Percentiles rank a stretch among this genome's conserved stretches.
These are phyloP conservation scores for Lactarius deliciosus DNA, from an alignment of 768 basidiomycete species.

Conservation along the genomic window DNA sequence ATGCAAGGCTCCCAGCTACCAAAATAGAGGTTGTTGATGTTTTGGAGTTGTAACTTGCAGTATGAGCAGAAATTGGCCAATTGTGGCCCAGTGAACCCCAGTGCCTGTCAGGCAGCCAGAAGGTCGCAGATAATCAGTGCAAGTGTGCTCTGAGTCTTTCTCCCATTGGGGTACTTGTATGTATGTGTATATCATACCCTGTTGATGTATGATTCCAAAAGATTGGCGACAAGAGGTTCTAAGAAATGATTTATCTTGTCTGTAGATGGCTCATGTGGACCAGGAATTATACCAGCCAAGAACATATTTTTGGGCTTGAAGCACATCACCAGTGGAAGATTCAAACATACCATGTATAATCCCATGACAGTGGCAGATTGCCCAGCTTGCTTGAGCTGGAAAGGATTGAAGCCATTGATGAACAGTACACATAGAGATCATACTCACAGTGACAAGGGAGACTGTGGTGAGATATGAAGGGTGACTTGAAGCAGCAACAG, in stretches of 20 bases:
- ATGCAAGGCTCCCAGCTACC: background rate
- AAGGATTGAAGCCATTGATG: conserved; percentile 42
- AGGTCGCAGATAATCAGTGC: conserved; percentile 1
- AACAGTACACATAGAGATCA: too few species aligned
- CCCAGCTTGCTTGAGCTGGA: conserved; percentile 36
- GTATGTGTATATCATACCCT: conserved; percentile 37
- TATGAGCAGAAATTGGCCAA: too few species aligned
- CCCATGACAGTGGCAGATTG: conserved; percentile 32
- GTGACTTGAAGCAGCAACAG: too few species aligned
- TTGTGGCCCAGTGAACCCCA: too few species aligned
- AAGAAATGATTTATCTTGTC: conserved; percentile 42
- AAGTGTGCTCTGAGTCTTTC: background rate
- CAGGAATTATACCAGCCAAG: conserved; percentile 43
- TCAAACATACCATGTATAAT: conserved; percentile 39
- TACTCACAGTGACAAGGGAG: too few species aligned
- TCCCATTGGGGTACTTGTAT: conserved; percentile 1
- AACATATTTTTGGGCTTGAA: conserved; percentile 44
- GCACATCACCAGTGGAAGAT: conserved; percentile 38
- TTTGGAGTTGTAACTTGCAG: too few species aligned
- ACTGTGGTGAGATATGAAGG: too few species aligned
- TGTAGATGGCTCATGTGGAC: conserved; percentile 39
- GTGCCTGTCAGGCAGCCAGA: too few species aligned
- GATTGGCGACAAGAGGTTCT: conserved; percentile 39
- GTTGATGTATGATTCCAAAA: conserved; percentile 37
- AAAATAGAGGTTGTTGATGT: too few species aligned